phyloP scores from a whole-genome alignment of 1,139 yeast genomes.

The Suhomyces maxii region DNA sequence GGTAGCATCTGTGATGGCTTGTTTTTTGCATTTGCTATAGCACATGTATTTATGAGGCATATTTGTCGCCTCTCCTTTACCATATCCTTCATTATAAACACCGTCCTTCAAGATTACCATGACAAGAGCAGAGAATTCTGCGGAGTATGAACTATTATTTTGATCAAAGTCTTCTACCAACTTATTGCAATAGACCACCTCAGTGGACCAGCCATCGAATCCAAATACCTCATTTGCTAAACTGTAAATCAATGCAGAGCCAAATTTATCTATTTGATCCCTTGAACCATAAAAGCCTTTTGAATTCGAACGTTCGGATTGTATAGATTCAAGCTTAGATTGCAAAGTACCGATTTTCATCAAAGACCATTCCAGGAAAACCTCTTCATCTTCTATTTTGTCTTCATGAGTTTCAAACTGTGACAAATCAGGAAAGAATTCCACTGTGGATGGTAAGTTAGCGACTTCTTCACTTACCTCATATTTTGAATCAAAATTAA shows the following conservation, averaged over 20 bases:
- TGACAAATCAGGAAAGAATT: slow-evolving; percentile 26
- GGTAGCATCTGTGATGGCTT: slow-evolving; percentile 52
- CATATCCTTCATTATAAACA: slow-evolving; percentile 39
- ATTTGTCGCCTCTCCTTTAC: slow-evolving; percentile 41
- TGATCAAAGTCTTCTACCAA: slow-evolving; percentile 23
- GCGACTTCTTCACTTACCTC: slow-evolving; percentile 8
- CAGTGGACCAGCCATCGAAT: slow-evolving; percentile 63
- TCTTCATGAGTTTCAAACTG: slow-evolving; percentile 14
- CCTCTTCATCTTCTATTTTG: neutral
- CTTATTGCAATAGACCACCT: slow-evolving; percentile 35
- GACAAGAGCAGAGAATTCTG: slow-evolving; percentile 28
- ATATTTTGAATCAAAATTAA: slow-evolving; percentile 12
- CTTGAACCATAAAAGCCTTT: slow-evolving; percentile 9
- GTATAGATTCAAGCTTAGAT: slow-evolving; percentile 31
- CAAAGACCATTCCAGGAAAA: slow-evolving; percentile 28
- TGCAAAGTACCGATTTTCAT: slow-evolving; percentile 38
- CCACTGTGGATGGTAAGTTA: slow-evolving; percentile 18
- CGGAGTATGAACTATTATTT: slow-evolving; percentile 20
- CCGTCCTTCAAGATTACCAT: slow-evolving; percentile 52
- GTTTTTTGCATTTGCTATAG: slow-evolving; percentile 49
- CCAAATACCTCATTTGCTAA: slow-evolving; percentile 70
- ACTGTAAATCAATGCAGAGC: slow-evolving; percentile 36
- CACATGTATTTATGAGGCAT: slow-evolving; percentile 37
- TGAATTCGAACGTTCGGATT: slow-evolving; percentile 17
- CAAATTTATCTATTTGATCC: slow-evolving; percentile 8